These are phyloP conservation scores for Knufia petricola DNA, from an alignment of 2,329 filamentous ascomycete genomes.

Conservation along the genomic window DNA sequence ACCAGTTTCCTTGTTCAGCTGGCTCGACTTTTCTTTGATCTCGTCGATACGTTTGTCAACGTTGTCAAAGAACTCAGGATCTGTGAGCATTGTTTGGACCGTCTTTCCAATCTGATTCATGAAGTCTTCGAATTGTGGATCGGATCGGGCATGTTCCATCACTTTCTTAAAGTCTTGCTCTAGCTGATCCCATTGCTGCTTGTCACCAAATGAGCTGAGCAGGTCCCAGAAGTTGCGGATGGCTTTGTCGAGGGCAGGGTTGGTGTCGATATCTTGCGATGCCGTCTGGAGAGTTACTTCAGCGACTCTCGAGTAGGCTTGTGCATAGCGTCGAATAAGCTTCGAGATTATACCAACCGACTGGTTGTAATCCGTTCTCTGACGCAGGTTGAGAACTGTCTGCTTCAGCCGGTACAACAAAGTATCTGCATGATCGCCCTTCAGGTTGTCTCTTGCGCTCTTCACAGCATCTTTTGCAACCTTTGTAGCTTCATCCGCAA, in stretches of 20 bases:
- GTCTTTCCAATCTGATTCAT: conserved; percentile 63
- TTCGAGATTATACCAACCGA: conserved; percentile 71
- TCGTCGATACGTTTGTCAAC: conserved; percentile 56
- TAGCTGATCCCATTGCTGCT: conserved; percentile 63
- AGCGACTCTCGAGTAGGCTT: conserved; percentile 64
- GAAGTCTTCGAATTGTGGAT: conserved; percentile 73
- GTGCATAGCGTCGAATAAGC: conserved; percentile 68
- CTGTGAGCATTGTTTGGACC: conserved; percentile 70
- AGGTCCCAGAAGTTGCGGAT: conserved; percentile 73
- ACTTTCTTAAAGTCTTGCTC: conserved; percentile 60
- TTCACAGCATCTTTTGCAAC: conserved; percentile 50
- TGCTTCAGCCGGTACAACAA: conserved; percentile 67
- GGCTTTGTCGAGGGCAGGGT: conserved; percentile 64
- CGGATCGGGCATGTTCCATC: conserved; percentile 61
- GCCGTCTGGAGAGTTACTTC: conserved; percentile 57
- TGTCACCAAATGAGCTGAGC: conserved; percentile 67
- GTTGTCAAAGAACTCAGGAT: conserved; percentile 76
- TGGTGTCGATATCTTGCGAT: conserved; percentile 62
- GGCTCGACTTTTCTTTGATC: conserved; percentile 46
- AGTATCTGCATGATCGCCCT: conserved; percentile 61
- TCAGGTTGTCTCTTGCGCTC: conserved; percentile 65
- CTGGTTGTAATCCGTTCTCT: conserved; percentile 71
- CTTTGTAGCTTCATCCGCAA: conserved; percentile 29
- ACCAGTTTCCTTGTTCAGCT: conserved; percentile 54
- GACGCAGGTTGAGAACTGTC: conserved; percentile 62